Percentiles rank a stretch among this genome's conserved stretches.
Conservation (phyloP, 257 asterid genomes). For the Solanum paucissectum region DNA sequence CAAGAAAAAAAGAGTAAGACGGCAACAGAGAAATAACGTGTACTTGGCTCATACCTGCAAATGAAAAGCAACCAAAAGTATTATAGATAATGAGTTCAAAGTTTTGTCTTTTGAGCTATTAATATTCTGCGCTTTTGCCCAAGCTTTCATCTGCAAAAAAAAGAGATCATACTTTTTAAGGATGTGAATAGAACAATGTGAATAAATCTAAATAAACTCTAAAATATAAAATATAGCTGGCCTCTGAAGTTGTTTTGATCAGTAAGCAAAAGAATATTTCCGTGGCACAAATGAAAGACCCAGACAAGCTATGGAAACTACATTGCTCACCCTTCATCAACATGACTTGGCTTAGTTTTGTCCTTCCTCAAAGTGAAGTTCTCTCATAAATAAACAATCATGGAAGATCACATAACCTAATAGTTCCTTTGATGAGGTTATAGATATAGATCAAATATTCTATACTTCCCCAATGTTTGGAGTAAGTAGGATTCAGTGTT, state of each 20-base stretch:
- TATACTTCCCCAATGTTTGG: neutral
- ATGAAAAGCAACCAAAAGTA: conserved; percentile 85
- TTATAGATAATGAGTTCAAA: conserved; percentile 77
- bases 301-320: neutral
- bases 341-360: neutral
- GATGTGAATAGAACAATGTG: neutral
- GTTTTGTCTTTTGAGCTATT: conserved; percentile 84
- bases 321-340: neutral
- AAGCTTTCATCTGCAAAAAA: conserved; percentile 69
- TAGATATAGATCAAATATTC: neutral
- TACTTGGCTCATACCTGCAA: conserved; percentile 51
- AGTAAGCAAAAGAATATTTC: neutral
- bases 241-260: neutral
- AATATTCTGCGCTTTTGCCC: conserved; percentile 84
- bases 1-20: neutral
- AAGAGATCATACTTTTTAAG: neutral
- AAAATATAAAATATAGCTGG: neutral
- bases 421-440: neutral
- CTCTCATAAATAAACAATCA: neutral
- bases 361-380: neutral
- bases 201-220: neutral
- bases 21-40: neutral
- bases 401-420: neutral
- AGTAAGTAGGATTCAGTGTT: neutral
- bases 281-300: neutral